Base-by-base conservation (phyloP, 2,329 filamentous ascomycete species). In the Ceratocystis diversiconidia region DNA sequence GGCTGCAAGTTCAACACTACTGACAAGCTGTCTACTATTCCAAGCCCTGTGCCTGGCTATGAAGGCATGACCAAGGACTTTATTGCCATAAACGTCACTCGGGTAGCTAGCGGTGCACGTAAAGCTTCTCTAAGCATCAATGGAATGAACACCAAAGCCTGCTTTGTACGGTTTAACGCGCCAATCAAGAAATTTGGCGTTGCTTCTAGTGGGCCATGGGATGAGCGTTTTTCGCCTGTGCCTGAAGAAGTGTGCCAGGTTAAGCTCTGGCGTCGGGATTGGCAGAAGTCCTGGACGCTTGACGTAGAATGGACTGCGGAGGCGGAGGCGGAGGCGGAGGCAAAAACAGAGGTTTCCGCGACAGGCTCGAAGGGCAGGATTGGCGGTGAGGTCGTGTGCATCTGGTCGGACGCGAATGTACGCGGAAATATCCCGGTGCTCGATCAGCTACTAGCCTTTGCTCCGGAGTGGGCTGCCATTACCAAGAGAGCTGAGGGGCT, bases 401-500 rank as follows among this genome's bases (percentile, higher is more conserved):
- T 89, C 41, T 97, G 92, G 91, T 90, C 87, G 71, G 94, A 99
- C 76, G 85, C 83, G 57, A 96, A 96, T 71, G 76, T 78, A 44
- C 74, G 76, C 1, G 86, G 84, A 2, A 79, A 80, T 0, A 91
- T 97, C 61, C 92, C 92, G 0, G 92, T 92, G 0, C 82, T 92
- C 63, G 88, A 94, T 70, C 92, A 97, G 75, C 79, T 89, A 61
- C 78, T 82, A 70, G 82, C 85, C 73, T 96, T 85, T 75, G 80
- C 85, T 70, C 94, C 94, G 0, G 77, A 79, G 3, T 99, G 94
- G 94, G 84, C 85, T 5, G 85, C 86, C 8, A 79, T 91, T 32
- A 85, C 85, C 3, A 96, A 96, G 76, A 76, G 83, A 69, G 79
- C 79, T 30, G 87, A 91, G 75, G 92, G 90, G 0, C 75, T 96